These are phyloP conservation scores for Clarireedia hainanense DNA, from an alignment of 2,329 filamentous ascomycete species.

Conservation along the genomic window DNA sequence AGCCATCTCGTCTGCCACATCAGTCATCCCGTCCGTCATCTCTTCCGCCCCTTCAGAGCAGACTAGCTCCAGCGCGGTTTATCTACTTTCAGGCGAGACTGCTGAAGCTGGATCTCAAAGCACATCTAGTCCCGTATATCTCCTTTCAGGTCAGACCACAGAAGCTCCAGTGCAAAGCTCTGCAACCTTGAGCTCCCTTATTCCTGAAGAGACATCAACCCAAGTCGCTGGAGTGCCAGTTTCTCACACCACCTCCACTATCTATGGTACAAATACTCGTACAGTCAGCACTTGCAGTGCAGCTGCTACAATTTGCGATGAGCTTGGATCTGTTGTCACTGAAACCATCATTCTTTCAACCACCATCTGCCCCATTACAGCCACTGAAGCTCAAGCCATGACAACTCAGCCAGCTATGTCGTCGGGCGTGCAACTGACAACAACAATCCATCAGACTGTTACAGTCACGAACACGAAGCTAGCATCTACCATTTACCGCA, in stretches of 20 bases:
- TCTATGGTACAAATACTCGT: constrained; percentile 1
- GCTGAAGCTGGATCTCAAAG: neutral
- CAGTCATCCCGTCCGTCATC: neutral
- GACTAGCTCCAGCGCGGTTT: neutral
- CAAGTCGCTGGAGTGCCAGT: neutral
- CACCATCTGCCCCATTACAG: constrained; percentile 1
- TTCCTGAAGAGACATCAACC: neutral
- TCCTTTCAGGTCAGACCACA: neutral
- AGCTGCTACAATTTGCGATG: neutral
- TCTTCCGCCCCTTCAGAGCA: neutral
- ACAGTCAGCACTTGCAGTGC: neutral
- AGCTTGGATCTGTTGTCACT: constrained; percentile 3
- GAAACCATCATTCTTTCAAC: constrained; percentile 6
- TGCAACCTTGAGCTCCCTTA: neutral
- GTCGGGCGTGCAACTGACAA: neutral
- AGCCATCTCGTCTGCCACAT: neutral
- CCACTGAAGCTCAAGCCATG: neutral
- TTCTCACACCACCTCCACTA: neutral
- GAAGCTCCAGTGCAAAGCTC: neutral
- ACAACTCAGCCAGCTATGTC: neutral
- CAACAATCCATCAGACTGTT: neutral
- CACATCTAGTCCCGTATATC: neutral
- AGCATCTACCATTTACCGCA: neutral
- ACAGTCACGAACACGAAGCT: neutral
- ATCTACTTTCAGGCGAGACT: neutral